A percentile compares a stretch with the other conserved stretches of the same genome.
phyloP scores from a whole-genome alignment of 805 yeast species.

The Ogataea populi-albae region DNA sequence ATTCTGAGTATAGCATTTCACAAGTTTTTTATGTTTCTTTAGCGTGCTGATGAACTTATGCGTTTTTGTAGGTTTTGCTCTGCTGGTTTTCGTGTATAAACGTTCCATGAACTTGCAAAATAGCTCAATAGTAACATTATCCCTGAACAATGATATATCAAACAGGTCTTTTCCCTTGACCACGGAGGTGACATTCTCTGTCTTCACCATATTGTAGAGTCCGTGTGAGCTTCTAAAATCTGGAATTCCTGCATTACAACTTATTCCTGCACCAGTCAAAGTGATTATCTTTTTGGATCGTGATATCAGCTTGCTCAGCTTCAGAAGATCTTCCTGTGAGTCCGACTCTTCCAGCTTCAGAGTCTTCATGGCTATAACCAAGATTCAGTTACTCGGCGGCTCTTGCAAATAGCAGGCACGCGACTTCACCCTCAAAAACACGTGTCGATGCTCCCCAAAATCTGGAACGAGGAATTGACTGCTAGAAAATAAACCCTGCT shows the following conservation, averaged over 20 bases:
- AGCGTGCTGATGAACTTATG: constrained; percentile 68
- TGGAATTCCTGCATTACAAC: constrained; percentile 96
- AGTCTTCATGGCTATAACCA: constrained; percentile 20
- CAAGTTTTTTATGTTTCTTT: constrained; percentile 59
- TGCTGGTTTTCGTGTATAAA: constrained; percentile 57
- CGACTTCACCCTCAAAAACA: no score
- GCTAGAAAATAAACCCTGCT: no score
- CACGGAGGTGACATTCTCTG: constrained; percentile 47
- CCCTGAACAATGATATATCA: constrained; percentile 78
- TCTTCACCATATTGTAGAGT: constrained; percentile 69
- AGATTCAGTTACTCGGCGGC: no score
- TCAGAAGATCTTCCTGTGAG: constrained; percentile 21
- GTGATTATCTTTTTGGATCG: constrained; percentile 57
- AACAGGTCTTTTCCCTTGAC: constrained; percentile 86
- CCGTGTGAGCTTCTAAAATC: constrained; percentile 88
- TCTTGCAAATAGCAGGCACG: no score
- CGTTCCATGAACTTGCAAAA: constrained; percentile 90
- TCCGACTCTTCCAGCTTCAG: constrained; percentile 15
- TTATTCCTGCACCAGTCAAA: constrained; percentile 94
- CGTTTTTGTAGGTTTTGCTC: constrained; percentile 79
- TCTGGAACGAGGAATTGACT: no score
- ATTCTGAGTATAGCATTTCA: constrained; percentile 91
- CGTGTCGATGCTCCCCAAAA: no score
- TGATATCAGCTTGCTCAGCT: constrained; percentile 40
- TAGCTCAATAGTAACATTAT: constrained; percentile 59